A percentile compares a stretch with the other conserved stretches of the same genome.
These are phyloP conservation scores for Golovinomyces cichoracearum DNA, from an alignment of 2,329 filamentous ascomycete species.

Conservation along the genomic window DNA sequence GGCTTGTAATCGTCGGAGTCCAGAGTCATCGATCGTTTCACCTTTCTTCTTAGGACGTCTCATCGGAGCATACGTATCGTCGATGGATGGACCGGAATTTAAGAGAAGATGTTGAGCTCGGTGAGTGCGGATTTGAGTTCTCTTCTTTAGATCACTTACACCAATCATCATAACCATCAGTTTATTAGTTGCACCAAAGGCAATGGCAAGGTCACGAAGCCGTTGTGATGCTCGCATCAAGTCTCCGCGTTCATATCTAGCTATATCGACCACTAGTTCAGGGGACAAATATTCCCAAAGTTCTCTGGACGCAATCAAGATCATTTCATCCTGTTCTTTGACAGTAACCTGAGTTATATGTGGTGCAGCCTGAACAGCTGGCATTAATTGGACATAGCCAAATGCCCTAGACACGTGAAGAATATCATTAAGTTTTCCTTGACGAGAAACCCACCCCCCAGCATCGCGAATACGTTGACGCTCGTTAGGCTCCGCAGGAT, in stretches of 20 bases:
- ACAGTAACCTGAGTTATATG: slow-evolving; percentile 55
- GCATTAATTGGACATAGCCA: slow-evolving; percentile 79
- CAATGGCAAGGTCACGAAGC: slow-evolving; percentile 78
- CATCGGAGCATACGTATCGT: slow-evolving; percentile 39
- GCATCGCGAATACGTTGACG: slow-evolving; percentile 76
- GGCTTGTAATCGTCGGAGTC: slow-evolving; percentile 59
- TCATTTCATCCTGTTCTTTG: slow-evolving; percentile 74
- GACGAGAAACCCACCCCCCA: slow-evolving; percentile 82
- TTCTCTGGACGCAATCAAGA: slow-evolving; percentile 71
- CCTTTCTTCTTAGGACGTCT: slow-evolving; percentile 40
- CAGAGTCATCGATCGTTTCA: slow-evolving; percentile 49
- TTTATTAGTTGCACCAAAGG: slow-evolving; percentile 79
- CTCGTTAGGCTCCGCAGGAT: slow-evolving; percentile 66
- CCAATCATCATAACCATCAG: slow-evolving; percentile 99
- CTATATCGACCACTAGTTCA: slow-evolving; percentile 75
- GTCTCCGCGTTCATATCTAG: slow-evolving; percentile 60
- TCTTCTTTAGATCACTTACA: slow-evolving; percentile 67
- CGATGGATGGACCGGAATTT: slow-evolving; percentile 46
- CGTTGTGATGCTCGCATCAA: slow-evolving; percentile 90
- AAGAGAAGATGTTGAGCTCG: slow-evolving; percentile 58
- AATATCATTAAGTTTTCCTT: slow-evolving; percentile 75
- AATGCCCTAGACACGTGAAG: slow-evolving; percentile 85
- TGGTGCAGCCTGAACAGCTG: slow-evolving; percentile 74
- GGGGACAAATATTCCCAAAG: slow-evolving; percentile 87
- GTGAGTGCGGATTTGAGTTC: slow-evolving; percentile 43